Base-by-base conservation (phyloP, 805 yeast species). In the Ogataea nitratoaversa region DNA sequence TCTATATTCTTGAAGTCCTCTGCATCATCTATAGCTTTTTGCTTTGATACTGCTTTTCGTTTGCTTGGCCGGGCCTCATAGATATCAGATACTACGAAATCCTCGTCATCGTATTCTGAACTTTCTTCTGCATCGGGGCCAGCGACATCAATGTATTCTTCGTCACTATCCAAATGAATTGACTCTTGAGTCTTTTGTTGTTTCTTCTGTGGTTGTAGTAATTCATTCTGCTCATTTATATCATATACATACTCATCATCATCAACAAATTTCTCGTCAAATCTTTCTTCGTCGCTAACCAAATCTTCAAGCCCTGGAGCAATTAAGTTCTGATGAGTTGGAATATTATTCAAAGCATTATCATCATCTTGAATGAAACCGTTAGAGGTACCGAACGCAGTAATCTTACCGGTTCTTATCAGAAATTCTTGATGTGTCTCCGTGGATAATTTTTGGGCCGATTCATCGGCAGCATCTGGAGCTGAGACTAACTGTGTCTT, bases 331-430 rank as follows among this genome's bases (percentile, higher is more conserved):
- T 67, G 70, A 51, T 77, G 82, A 1, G 52, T 51, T 17, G 53
- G 54, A 12, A 28, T 36, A 14, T 68, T 64, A 19, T 32, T 40
- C 7, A 39, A 47, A 7, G 34, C 52, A 1, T 53, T 62, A 12
- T 57, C 63, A 13, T 57, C 66, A 2, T 65, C 71, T 30, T 69
- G 70, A 14, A 66, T 70, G 50, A 87, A 84, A 2, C 78, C 81
- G 30, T 71, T 69, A 17, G 76, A 64, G 23, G 77, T 76, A 9
- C 96, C 95, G 67, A 93, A 93, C 0, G 98, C 98, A 0, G 99
- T 93, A 41, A 89, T 78, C 58, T 88, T 81, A 22, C 99, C 99
- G 0, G 91, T 90, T 48, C 99, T 71, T 0, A 93, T 76, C 44
- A 93, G 68, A 54, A 63, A 90, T 37, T 90, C 97, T 41, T 77